These are phyloP conservation scores for Silene coronaria DNA, from an alignment of 179 eudicot genomes.

Conservation along the genomic window DNA sequence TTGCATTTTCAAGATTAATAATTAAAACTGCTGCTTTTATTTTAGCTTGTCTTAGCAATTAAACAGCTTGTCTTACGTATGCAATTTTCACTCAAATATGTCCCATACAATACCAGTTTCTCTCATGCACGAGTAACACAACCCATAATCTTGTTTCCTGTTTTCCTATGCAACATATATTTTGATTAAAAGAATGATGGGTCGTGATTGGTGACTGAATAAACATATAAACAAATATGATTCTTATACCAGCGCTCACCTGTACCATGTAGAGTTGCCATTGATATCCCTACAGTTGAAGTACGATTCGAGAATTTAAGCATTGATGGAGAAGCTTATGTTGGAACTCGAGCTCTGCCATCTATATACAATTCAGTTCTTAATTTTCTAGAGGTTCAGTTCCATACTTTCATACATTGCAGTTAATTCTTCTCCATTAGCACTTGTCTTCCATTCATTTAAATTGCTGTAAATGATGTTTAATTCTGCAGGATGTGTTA, in stretches of 20 bases:
- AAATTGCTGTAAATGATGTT: background rate
- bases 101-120: too few relatives aligned
- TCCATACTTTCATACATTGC: background rate
- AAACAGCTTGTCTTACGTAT: too few relatives aligned
- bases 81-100: too few relatives aligned
- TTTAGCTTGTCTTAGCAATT: too few relatives aligned
- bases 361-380: background rate
- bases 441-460: background rate
- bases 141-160: too few relatives aligned
- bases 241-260: background rate
- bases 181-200: too few relatives aligned
- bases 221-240: too few relatives aligned
- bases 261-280: background rate
- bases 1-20: too few relatives aligned
- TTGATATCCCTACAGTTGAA: constrained; percentile 2
- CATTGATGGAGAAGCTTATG: background rate
- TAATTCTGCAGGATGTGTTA: background rate
- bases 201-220: too few relatives aligned
- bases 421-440: background rate
- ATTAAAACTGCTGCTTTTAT: background rate
- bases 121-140: too few relatives aligned
- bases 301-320: constrained; percentile 1
- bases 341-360: constrained; percentile 4
- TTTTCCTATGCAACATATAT: too few relatives aligned
- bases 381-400: background rate